A percentile compares a stretch with the other conserved stretches of the same genome.
These are phyloP conservation scores for Solanum chaucha DNA, from an alignment of 257 asterid species.

Conservation along the genomic window DNA sequence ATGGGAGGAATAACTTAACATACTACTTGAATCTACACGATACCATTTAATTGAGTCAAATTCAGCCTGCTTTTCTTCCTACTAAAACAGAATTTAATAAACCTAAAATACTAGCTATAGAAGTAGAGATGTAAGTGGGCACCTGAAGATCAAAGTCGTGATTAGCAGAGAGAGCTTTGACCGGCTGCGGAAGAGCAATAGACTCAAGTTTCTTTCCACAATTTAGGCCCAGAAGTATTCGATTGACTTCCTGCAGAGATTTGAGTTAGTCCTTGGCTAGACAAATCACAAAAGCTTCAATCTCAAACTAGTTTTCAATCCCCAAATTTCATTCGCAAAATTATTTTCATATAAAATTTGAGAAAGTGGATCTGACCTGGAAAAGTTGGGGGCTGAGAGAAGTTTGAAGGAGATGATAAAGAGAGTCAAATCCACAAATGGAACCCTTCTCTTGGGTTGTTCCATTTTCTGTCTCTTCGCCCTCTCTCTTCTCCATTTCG, in stretches of 20 bases:
- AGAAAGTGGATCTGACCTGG: conserved; percentile 34
- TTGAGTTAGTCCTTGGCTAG: neutral
- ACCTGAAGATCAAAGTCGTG: conserved; percentile 92
- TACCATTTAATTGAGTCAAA: neutral
- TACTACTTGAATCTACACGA: neutral
- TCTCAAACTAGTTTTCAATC: neutral
- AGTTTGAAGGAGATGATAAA: conserved; percentile 68
- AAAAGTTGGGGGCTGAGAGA: conserved; percentile 63
- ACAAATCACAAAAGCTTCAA: neutral
- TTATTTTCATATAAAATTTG: neutral
- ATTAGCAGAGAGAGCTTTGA: conserved; percentile 45
- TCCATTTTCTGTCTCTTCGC: conserved; percentile 25
- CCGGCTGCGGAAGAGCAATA: conserved; percentile 36
- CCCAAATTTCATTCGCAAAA: neutral
- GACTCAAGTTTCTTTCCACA: conserved; percentile 59
- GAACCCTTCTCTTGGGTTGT: conserved; percentile 30
- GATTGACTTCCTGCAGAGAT: conserved; percentile 58
- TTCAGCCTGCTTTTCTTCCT: neutral
- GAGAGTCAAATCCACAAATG: conserved; percentile 74
- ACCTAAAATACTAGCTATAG: neutral
- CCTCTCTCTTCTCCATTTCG: conserved; percentile 41
- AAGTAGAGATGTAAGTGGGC: neutral
- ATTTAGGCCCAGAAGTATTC: conserved; percentile 71
- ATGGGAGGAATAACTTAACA: neutral
- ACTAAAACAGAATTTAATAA: neutral